Percentiles rank a stretch among this genome's conserved stretches.
Evolutionary conservation across 202 grass and related monocot species (phyloP).

Genomic region (Setaria viridis): DNA sequence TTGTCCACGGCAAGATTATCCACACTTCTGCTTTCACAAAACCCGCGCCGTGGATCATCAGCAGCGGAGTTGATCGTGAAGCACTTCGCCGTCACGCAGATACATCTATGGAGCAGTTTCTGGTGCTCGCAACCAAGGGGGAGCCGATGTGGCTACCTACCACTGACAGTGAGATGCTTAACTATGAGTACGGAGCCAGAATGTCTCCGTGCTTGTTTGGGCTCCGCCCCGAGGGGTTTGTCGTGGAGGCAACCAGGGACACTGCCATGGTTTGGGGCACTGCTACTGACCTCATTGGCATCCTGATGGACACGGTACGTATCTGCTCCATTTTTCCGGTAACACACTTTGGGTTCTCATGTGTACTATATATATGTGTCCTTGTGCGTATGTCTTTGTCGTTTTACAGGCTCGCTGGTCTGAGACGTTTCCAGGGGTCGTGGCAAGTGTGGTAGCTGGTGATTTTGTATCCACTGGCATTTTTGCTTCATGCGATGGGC

Average conservation of each 20-base stretch:
- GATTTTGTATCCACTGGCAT: background rate
- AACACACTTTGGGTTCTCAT: background rate
- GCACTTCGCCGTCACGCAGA: background rate
- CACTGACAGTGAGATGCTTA: background rate
- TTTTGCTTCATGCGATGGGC: background rate
- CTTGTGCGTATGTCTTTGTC: background rate
- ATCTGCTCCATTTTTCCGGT: too few species aligned
- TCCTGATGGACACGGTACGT: background rate
- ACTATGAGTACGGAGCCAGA: background rate
- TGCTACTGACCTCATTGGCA: background rate
- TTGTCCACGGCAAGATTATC: background rate
- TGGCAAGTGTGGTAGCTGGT: background rate
- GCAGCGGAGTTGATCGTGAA: background rate
- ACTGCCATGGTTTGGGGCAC: constrained; percentile 28
- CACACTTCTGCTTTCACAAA: background rate
- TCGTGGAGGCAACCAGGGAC: constrained; percentile 35
- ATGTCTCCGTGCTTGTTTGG: background rate
- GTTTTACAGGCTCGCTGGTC: constrained; percentile 39
- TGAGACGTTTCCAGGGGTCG: constrained; percentile 31
- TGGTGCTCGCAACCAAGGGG: background rate
- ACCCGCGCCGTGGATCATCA: background rate
- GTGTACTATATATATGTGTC: background rate
- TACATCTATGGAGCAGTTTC: background rate
- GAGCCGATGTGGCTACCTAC: constrained; percentile 20
- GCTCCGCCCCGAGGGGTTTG: background rate